These are phyloP conservation scores for Nakazawaea anatomiae DNA, from an alignment of 805 yeast species.

Conservation along the genomic window DNA sequence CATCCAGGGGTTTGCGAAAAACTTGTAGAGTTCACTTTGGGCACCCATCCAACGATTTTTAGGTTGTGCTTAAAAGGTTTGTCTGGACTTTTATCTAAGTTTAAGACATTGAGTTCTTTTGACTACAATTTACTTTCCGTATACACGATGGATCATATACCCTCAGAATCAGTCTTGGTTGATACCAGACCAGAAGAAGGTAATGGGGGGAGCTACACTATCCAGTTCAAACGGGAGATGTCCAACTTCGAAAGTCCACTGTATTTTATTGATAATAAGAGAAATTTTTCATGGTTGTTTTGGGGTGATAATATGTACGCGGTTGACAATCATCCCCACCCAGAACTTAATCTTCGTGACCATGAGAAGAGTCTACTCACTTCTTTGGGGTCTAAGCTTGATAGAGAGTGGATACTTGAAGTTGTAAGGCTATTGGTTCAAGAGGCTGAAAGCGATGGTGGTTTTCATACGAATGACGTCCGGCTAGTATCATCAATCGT, in stretches of 20 bases:
- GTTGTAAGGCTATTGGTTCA: constrained; percentile 49
- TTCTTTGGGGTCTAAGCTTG: constrained; percentile 38
- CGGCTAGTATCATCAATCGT: constrained; percentile 47
- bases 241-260: constrained; percentile 36
- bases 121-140: constrained; percentile 42
- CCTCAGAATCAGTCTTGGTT: constrained; percentile 32
- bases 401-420: constrained; percentile 51
- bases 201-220: constrained; percentile 26
- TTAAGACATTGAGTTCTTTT: constrained; percentile 36
- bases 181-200: constrained; percentile 32
- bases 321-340: constrained; percentile 27
- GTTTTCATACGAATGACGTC: constrained; percentile 62
- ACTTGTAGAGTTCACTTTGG: constrained; percentile 40
- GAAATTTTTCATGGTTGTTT: constrained; percentile 62
- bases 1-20: constrained; percentile 33
- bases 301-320: constrained; percentile 61
- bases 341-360: constrained; percentile 25
- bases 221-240: constrained; percentile 46
- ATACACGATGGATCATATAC: constrained; percentile 29
- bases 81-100: constrained; percentile 42
- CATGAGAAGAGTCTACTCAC: constrained; percentile 37
- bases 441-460: constrained; percentile 64
- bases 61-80: constrained; percentile 56
- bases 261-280: constrained; percentile 53
- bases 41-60: constrained; percentile 66